Conservation (phyloP, 179 eudicot species). For the Camellia oleifera region DNA sequence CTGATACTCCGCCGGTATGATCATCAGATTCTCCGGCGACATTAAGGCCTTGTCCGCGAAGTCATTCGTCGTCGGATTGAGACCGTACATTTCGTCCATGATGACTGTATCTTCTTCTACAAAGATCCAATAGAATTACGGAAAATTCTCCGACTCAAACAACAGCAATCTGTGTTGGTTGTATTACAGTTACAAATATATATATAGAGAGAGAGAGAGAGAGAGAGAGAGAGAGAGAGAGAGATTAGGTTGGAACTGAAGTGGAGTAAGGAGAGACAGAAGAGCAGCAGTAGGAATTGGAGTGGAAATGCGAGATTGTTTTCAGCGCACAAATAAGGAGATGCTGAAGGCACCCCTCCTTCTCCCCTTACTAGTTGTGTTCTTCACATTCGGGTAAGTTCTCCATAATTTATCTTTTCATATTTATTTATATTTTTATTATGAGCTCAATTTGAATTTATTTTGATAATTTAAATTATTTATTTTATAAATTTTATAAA, state of each 20-base stretch:
- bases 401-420: too few species aligned
- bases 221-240: too few species aligned
- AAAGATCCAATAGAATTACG: not conserved
- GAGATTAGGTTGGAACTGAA: not conserved
- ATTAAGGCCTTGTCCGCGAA: slow-evolving; percentile 46
- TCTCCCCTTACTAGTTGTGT: too few species aligned
- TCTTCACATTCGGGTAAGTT: too few species aligned
- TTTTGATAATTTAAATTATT: too few species aligned
- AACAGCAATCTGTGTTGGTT: not conserved
- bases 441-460: too few species aligned
- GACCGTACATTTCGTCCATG: slow-evolving; percentile 75
- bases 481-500: too few species aligned
- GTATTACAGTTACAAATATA: not conserved
- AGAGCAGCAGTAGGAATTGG: too few species aligned
- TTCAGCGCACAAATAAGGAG: too few species aligned
- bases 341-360: too few species aligned
- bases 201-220: too few species aligned
- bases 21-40: slow-evolving; percentile 58
- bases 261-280: not conserved
- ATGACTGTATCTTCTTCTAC: slow-evolving; percentile 4
- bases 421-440: too few species aligned
- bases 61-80: slow-evolving; percentile 32
- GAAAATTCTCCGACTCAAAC: not conserved
- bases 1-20: slow-evolving; percentile 47
- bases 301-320: not conserved